Conservation (phyloP, 2,329 filamentous ascomycete genomes). For the Alternaria incomplexa region DNA sequence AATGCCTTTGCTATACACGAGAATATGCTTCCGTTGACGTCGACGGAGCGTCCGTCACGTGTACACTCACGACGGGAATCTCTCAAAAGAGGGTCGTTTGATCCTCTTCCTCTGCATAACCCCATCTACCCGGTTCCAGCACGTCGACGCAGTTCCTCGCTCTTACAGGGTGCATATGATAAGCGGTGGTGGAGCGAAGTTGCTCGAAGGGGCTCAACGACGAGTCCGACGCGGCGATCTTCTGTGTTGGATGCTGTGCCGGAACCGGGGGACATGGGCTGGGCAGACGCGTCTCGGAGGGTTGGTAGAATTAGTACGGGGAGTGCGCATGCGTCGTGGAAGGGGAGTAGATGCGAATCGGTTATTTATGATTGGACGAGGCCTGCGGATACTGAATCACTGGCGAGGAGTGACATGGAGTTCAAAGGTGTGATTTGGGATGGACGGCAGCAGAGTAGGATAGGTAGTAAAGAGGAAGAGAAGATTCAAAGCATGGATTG, state of each 20-base stretch:
- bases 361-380: conserved; percentile 10
- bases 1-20: not conserved
- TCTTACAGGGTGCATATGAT: conserved; percentile 1
- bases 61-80: not conserved
- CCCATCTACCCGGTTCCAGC: not conserved
- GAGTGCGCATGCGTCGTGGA: not conserved
- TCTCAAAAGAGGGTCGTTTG: not conserved
- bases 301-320: not conserved
- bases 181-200: conserved; percentile 13
- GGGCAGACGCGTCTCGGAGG: not conserved
- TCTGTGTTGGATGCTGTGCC: conserved; percentile 15
- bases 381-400: not conserved
- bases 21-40: not conserved
- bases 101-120: not conserved
- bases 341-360: not conserved
- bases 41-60: not conserved
- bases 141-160: not conserved
- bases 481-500: not conserved
- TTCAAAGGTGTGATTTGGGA: not conserved
- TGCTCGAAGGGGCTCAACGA: conserved; percentile 4
- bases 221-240: not conserved
- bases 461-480: not conserved
- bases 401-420: not conserved
- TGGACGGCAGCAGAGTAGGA: not conserved
- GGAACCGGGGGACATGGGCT: conserved; percentile 4